A percentile compares a stretch with the other conserved stretches of the same genome.
These are phyloP conservation scores for Ophiognomonia clavigignenti-juglandacearum DNA, from an alignment of 2,329 filamentous ascomycete genomes.

Conservation along the genomic window DNA sequence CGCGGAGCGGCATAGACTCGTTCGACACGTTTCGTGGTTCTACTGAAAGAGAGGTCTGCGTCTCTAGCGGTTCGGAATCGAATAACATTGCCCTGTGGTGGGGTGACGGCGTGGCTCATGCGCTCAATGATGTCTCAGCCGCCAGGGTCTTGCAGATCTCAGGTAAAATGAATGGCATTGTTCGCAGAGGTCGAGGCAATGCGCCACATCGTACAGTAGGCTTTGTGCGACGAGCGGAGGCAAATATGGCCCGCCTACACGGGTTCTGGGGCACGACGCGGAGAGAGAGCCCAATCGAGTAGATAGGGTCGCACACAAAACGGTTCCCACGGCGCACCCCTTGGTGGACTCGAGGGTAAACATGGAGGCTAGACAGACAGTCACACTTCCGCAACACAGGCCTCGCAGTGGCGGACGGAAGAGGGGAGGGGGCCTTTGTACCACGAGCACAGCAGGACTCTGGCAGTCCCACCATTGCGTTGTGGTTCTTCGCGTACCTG, in stretches of 20 bases:
- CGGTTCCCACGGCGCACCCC: not conserved
- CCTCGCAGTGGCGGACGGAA: not conserved
- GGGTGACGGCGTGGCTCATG: constrained; percentile 1
- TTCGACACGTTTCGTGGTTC: too few species aligned
- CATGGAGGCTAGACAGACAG: too few species aligned
- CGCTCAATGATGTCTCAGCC: constrained; percentile 8
- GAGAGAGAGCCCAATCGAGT: not conserved
- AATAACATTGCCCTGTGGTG: too few species aligned
- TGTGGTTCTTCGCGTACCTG: constrained; percentile 15
- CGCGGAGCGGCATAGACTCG: not conserved
- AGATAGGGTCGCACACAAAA: not conserved
- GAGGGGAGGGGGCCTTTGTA: not conserved
- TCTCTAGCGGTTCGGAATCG: too few species aligned
- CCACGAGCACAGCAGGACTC: constrained; percentile 7
- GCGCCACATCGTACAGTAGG: not conserved
- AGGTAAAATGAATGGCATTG: not conserved
- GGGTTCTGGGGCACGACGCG: not conserved
- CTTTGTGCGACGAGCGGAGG: constrained; percentile 1
- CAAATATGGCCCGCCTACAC: too few species aligned
- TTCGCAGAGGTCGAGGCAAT: not conserved
- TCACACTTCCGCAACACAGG: not conserved
- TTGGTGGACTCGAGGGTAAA: not conserved
- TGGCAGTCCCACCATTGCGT: constrained; percentile 12
- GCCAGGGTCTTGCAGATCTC: not conserved
- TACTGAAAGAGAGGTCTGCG: too few species aligned